Evolutionary conservation across 129 eudicot genomes (phyloP), one percentile per base, ranked within the genome.

Genomic region (Calendula officinalis): DNA sequence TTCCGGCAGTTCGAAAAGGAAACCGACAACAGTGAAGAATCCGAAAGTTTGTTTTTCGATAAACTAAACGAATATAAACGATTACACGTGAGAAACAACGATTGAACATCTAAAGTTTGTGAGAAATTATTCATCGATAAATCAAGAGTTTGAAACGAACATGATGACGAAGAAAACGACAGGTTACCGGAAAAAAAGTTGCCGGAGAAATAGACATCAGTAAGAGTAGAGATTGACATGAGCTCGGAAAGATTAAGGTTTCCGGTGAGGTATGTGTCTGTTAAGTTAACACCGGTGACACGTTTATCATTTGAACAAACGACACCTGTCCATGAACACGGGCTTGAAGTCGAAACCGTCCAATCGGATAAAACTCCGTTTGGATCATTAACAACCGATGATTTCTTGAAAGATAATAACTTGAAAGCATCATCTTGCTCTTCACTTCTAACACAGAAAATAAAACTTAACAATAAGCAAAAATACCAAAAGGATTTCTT

Each of bases 281-380:
- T 61, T 55, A 89, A 75, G 62, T 85, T 82, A 0, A 89, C 69
- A 8, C 51, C 80, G 8, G 67, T 78, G 52, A 82, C 76, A 11
- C 54, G 42, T 33, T 65, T 67, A 8, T 75, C 75, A 8, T 12
- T 72, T 1, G 86, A 81, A 61, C 96, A 89, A 0, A 78, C 27
- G 53, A 85, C 84, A 3, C 94, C 94, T 6, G 40, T 61, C 96
- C 96, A 89, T 13, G 87, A 75, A 60, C 96, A 89, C 5, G 90
- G 78, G 67, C 47, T 42, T 1, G 81, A 64, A 11, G 79, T 52
- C 33, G 86, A 50, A 27, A 77, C 13, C 22, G 38, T 53, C 96
- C 96, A 89, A 17, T 63, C 70, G 5, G 60, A 36, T 63, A 89
- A 78, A 42, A 68, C 56, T 12, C 90, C 82, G 14, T 82, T 78